phyloP scores from a whole-genome alignment of 345 rosid genomes.

The Physaria fendleri region DNA sequence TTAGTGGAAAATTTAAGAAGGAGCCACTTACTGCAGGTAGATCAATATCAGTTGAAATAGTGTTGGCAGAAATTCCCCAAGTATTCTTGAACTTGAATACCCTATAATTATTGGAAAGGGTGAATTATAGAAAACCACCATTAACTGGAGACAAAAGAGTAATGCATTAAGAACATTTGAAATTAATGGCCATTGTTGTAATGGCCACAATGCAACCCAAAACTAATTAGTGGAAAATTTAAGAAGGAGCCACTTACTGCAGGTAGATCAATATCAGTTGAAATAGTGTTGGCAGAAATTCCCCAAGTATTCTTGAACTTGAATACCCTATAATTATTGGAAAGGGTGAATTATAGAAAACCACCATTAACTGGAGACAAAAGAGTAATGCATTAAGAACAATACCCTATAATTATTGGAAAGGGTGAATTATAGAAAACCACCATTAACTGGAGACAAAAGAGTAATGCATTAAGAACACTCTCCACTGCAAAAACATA shows the following conservation, averaged over 20 bases:
- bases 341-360: too few relatives aligned
- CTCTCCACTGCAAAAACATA: too few relatives aligned
- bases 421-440: too few relatives aligned
- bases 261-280: conserved; percentile 28
- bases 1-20: background rate
- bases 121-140: too few relatives aligned
- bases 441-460: too few relatives aligned
- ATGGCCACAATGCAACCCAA: background rate
- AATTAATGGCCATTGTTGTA: too few relatives aligned
- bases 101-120: conserved; percentile 52
- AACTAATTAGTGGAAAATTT: background rate
- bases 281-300: conserved; percentile 87
- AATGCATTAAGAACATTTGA: too few relatives aligned
- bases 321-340: conserved; percentile 69
- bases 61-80: conserved; percentile 93
- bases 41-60: conserved; percentile 34
- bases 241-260: conserved; percentile 24
- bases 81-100: conserved; percentile 95
- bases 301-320: conserved; percentile 90
- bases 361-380: too few relatives aligned
- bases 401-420: conserved; percentile 65
- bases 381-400: too few relatives aligned
- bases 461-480: too few relatives aligned
- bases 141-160: too few relatives aligned
- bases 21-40: conserved; percentile 28